Evolutionary conservation across 208 protist species (phyloP).

Genomic region (Leishmania guyanensis): DNA sequence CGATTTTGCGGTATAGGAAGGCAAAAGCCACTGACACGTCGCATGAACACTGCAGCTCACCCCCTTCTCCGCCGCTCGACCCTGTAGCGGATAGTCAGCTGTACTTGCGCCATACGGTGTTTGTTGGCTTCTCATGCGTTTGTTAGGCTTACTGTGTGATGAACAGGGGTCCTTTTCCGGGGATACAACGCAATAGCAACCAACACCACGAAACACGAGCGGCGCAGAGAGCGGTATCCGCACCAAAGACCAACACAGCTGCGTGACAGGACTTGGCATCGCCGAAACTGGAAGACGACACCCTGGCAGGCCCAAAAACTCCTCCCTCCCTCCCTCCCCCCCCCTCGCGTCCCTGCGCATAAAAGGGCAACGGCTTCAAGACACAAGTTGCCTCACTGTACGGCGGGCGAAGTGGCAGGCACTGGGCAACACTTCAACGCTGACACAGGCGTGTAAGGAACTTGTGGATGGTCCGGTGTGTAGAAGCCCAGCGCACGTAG

Average conservation of each 20-base stretch:
- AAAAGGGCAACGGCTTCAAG: background rate
- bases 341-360: background rate
- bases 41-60: background rate
- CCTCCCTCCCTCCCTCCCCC: background rate
- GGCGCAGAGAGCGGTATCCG: background rate
- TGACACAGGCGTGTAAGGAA: conserved; percentile 44
- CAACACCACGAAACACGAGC: background rate
- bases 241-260: background rate
- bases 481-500: conserved; percentile 83
- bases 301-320: background rate
- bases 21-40: background rate
- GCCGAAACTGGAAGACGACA: background rate
- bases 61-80: too few species aligned
- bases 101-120: background rate
- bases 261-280: background rate
- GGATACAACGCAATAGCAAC: background rate
- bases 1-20: background rate
- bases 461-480: conserved; percentile 87
- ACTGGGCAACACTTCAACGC: conserved; percentile 16
- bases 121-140: background rate
- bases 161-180: background rate
- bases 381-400: background rate
- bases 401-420: background rate
- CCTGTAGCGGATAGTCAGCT: background rate
- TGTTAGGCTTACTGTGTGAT: background rate